Base-by-base conservation (phyloP, 1,284 basidiomycete species). In the Trichosporon faecale region DNA sequence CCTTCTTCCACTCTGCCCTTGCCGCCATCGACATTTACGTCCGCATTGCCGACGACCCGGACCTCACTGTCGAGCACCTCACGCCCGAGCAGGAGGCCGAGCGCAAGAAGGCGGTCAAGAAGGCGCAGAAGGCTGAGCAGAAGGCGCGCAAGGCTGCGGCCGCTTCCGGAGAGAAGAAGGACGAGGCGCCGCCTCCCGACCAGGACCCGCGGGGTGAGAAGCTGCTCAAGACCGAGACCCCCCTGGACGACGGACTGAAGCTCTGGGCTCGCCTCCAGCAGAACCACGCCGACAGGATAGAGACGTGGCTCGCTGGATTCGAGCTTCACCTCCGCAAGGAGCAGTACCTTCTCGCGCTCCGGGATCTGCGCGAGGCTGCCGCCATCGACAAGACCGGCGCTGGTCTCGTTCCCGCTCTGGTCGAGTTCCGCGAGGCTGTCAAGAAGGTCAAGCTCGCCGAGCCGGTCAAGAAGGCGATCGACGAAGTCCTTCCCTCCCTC, bases 91-190 rank as follows among this genome's bases (percentile, higher is more conserved):
- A 83, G 69, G 82, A 82, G 68, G 85, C 85, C 8, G 82, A 85
- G 70, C 81, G 88, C 40, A 87, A 90, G 65, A 74, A 90, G 70
- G 88, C 88, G 0, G 89, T 90, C 77, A 93, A 93, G 83, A 95
- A 95, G 82, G 92, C 92, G 0, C 91, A 91, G 80, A 95, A 94
- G 83, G 95, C 93, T 79, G 93, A 92, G 33, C 92, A 92, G 82
- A 95, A 94, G 80, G 93, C 86, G 18, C 90, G 91, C 78, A 91
- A 88, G 79, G 72, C 83, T 65, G 76, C 84, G 71, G 76, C 86
- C 18, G 77, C 86, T 1, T 87, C 87, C 66, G 89, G 90, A 71
- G 91, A 92, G 77, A 94, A 92, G 83, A 93, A 93, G 60, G 87
- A 25, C 88, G 82, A 85, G 21, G 85, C 85, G 0, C 83, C 84